These are phyloP conservation scores for Geranium brycei DNA, from an alignment of 345 rosid species.

Conservation along the genomic window DNA sequence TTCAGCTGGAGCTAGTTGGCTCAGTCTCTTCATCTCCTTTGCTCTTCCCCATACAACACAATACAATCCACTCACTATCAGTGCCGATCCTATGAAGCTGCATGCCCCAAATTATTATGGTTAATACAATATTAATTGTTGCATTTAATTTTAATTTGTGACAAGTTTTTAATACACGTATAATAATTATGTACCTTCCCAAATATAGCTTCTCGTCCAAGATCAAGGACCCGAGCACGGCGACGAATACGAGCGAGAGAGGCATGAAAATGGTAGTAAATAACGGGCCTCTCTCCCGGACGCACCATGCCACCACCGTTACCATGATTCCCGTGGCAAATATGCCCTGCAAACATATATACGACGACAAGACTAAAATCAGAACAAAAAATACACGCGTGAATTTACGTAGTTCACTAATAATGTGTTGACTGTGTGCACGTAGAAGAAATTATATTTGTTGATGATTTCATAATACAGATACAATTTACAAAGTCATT, in stretches of 20 bases:
- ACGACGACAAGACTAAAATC: no score
- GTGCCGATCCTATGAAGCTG: slow-evolving; percentile 15
- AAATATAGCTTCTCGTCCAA: slow-evolving; percentile 21
- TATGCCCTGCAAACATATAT: slow-evolving; percentile 10
- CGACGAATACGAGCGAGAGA: slow-evolving; percentile 15
- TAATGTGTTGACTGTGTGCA: no score
- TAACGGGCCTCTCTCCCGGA: slow-evolving; percentile 17
- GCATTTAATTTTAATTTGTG: neutral
- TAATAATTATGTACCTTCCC: slow-evolving; percentile 18
- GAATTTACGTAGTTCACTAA: no score
- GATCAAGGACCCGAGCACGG: slow-evolving; percentile 13
- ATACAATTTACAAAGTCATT: no score
- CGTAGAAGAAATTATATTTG: no score
- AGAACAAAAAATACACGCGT: no score
- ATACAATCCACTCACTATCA: slow-evolving; percentile 18
- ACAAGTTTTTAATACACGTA: neutral
- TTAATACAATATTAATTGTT: neutral
- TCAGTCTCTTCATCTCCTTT: slow-evolving; percentile 10
- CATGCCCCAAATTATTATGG: neutral
- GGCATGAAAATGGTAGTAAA: slow-evolving; percentile 26
- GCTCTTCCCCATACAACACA: slow-evolving; percentile 22
- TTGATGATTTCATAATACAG: no score
- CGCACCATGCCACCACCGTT: slow-evolving; percentile 19
- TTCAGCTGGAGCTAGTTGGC: neutral
- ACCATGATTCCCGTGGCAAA: slow-evolving; percentile 17